Conservation (phyloP, 176 grass and related monocot species). For the Carex myosuroides region DNA sequence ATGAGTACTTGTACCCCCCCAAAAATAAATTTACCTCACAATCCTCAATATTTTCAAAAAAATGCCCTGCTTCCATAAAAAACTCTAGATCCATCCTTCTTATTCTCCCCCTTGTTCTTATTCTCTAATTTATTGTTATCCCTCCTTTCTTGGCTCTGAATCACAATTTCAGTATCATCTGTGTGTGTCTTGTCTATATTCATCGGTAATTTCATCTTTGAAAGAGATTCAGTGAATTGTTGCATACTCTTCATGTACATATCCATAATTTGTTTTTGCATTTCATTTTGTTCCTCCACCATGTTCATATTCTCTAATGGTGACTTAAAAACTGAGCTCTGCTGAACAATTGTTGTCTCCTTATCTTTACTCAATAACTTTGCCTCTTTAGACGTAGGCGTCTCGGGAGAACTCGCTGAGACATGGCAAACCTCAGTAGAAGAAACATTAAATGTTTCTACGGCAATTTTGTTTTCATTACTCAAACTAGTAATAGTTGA, state of each 20-base stretch:
- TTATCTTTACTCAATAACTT: conserved; percentile 7
- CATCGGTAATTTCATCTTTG: conserved; percentile 69
- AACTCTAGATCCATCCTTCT: conserved; percentile 68
- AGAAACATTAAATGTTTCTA: not conserved
- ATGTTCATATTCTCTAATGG: conserved; percentile 46
- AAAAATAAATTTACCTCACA: not conserved
- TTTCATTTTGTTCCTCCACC: conserved; percentile 61
- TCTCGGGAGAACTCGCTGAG: conserved; percentile 35
- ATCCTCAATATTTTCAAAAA: conserved; percentile 47
- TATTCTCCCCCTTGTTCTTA: conserved; percentile 32
- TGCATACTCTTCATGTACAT: conserved; percentile 98
- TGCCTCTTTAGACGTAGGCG: conserved; percentile 41
- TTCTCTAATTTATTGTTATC: conserved; percentile 29
- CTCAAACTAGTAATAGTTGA: conserved; percentile 31
- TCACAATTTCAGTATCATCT: conserved; percentile 10
- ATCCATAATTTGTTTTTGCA: conserved; percentile 94
- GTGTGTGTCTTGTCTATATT: conserved; percentile 28
- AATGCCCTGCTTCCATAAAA: conserved; percentile 97
- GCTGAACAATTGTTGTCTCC: not conserved
- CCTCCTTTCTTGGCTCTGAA: conserved; percentile 17
- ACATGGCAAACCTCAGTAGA: conserved; percentile 20
- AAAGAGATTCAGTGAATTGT: conserved; percentile 73
- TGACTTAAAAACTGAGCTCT: conserved; percentile 36
- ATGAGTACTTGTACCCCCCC: not conserved
- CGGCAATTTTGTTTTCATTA: conserved; percentile 26